Conservation (phyloP, 2,329 filamentous ascomycete species). For the Penicillium sclerotigenum region DNA sequence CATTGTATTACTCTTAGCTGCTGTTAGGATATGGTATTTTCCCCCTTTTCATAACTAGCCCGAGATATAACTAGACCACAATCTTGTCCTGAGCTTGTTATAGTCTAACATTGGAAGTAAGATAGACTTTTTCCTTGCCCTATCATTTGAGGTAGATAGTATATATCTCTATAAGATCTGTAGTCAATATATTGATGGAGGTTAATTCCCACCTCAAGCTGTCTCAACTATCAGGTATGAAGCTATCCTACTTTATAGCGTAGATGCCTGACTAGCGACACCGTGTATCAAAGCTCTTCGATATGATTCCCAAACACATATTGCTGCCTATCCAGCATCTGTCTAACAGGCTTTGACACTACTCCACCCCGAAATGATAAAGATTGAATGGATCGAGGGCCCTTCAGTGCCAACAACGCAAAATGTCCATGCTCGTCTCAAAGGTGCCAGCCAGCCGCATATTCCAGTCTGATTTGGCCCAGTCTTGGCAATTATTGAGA, state of each 20-base stretch:
- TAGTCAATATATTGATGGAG: background rate
- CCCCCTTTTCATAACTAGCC: no score
- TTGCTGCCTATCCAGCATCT: background rate
- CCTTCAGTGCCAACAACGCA: constrained; percentile 40
- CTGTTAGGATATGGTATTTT: background rate
- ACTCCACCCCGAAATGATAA: constrained; percentile 2
- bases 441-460: constrained; percentile 43
- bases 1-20: background rate
- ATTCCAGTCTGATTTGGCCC: constrained; percentile 47
- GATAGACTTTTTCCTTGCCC: background rate
- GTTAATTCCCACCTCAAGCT: background rate
- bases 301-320: constrained; percentile 8
- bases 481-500: constrained; percentile 41
- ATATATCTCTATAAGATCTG: background rate
- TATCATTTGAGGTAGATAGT: background rate
- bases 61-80: background rate
- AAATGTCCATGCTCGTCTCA: constrained; percentile 38
- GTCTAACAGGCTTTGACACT: background rate
- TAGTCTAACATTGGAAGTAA: background rate
- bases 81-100: background rate
- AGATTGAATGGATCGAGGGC: constrained; percentile 24
- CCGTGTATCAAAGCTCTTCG: constrained; percentile 9
- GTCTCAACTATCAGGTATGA: background rate
- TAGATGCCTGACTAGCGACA: background rate
- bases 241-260: background rate